phyloP scores from a whole-genome alignment of 1,139 yeast genomes.

The Lodderomyces orthopsilosis region DNA sequence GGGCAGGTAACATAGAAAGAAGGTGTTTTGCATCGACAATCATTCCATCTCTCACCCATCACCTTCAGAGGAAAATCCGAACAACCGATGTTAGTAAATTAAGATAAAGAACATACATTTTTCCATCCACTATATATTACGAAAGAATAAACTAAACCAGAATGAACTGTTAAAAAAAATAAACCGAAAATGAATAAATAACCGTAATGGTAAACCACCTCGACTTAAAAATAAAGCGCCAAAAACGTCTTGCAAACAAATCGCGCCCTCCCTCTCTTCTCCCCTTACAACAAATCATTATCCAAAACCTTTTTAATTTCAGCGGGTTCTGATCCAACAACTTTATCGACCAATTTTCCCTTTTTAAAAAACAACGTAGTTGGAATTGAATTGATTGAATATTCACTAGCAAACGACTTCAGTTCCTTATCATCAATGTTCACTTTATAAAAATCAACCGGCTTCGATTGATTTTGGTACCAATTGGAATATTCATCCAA shows the following conservation, averaged over 20 bases:
- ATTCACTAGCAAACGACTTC: conserved; percentile 11
- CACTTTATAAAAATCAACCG: conserved; percentile 13
- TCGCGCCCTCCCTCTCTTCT: not conserved
- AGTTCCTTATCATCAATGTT: conserved; percentile 15
- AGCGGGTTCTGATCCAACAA: conserved; percentile 75
- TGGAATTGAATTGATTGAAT: conserved; percentile 67
- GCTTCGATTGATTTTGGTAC: conserved; percentile 9
- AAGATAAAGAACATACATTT: not conserved
- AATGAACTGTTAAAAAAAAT: not conserved
- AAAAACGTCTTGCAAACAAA: no score
- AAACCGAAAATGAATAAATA: not conserved
- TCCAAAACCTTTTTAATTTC: conserved; percentile 14
- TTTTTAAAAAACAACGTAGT: conserved; percentile 56
- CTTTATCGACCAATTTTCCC: conserved; percentile 65
- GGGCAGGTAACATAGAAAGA: no score
- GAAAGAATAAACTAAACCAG: not conserved
- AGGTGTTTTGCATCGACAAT: no score
- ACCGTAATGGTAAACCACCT: no score
- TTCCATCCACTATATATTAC: not conserved
- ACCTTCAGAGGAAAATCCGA: no score
- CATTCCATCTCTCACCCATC: no score
- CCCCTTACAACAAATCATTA: conserved; percentile 9
- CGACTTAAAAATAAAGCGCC: not conserved
- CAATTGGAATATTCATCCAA: conserved; percentile 12
- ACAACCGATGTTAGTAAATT: no score